Evolutionary conservation across 2,329 filamentous ascomycete species (phyloP).

Genomic region (Beauveria pseudobassiana): DNA sequence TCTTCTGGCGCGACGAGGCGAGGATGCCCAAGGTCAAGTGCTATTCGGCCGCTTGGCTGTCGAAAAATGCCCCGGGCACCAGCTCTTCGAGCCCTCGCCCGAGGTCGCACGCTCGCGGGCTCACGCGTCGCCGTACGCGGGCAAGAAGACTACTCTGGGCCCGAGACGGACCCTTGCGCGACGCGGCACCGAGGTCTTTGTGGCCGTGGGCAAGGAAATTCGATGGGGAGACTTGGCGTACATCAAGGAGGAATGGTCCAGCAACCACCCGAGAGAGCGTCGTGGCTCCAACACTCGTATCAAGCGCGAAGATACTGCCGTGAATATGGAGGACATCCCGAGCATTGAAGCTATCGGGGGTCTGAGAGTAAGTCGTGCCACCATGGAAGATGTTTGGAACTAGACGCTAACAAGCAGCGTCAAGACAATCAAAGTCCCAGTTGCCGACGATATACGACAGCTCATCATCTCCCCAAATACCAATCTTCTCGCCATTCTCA

Average conservation of each 20-base stretch:
- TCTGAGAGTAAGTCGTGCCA: constrained; percentile 25
- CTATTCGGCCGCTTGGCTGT: constrained; percentile 84
- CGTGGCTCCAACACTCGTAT: constrained; percentile 30
- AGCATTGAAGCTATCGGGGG: constrained; percentile 22
- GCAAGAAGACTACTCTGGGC: constrained; percentile 36
- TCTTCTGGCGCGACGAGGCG: neutral
- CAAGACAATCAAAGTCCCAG: constrained; percentile 67
- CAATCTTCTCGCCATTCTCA: constrained; percentile 77
- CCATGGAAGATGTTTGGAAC: constrained; percentile 6
- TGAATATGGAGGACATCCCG: constrained; percentile 25
- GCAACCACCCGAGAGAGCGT: constrained; percentile 23
- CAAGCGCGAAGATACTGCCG: constrained; percentile 41
- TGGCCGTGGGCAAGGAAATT: constrained; percentile 81
- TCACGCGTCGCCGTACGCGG: constrained; percentile 30
- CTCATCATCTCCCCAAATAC: constrained; percentile 76
- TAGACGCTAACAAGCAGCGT: constrained; percentile 15
- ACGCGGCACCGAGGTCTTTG: constrained; percentile 80
- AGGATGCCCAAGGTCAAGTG: constrained; percentile 79
- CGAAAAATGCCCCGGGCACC: constrained; percentile 66
- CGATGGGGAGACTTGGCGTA: constrained; percentile 81
- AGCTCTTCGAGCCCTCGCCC: constrained; percentile 57
- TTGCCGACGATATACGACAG: constrained; percentile 77
- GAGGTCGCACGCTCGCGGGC: constrained; percentile 32
- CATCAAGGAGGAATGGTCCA: constrained; percentile 56
- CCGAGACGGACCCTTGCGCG: constrained; percentile 65